A percentile compares a stretch with the other conserved stretches of the same genome.
Conservation (phyloP, 352 stramenopile genomes). For the Halophytophthora batemanensis region DNA sequence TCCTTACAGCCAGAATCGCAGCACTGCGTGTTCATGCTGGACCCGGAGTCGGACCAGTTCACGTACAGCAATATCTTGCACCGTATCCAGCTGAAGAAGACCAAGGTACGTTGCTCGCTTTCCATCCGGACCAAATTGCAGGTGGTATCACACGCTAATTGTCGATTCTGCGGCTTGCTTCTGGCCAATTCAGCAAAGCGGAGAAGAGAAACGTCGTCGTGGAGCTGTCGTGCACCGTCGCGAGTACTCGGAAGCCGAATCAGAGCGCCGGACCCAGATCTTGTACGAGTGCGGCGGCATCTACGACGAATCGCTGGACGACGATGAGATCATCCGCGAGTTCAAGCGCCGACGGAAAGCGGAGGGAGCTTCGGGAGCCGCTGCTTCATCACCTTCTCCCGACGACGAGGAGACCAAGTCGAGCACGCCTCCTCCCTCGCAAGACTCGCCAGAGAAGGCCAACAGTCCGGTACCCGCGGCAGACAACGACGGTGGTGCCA, state of each 20-base stretch:
- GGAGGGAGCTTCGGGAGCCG: constrained; percentile 11
- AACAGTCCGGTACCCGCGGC: constrained; percentile 12
- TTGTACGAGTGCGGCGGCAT: constrained; percentile 61
- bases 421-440: constrained; percentile 19
- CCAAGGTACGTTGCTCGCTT: constrained; percentile 48
- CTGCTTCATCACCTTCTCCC: constrained; percentile 6
- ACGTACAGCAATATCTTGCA: constrained; percentile 77
- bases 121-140: background rate
- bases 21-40: constrained; percentile 76
- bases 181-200: constrained; percentile 32
- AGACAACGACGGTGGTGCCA: constrained; percentile 38
- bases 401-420: constrained; percentile 52
- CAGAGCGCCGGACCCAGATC: constrained; percentile 52
- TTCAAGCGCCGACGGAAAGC: constrained; percentile 55
- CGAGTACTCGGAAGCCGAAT: constrained; percentile 67
- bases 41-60: constrained; percentile 70
- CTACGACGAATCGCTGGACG: constrained; percentile 66
- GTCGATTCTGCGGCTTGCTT: background rate
- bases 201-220: constrained; percentile 76
- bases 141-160: background rate
- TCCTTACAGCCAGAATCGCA: constrained; percentile 48
- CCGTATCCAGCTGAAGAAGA: constrained; percentile 81
- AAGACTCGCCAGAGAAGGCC: constrained; percentile 18
- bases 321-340: constrained; percentile 56
- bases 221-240: constrained; percentile 75